A percentile compares a stretch with the other conserved stretches of the same genome.
phyloP scores from a whole-genome alignment of 1,284 basidiomycete species.

The Trichosporon ovoides region DNA sequence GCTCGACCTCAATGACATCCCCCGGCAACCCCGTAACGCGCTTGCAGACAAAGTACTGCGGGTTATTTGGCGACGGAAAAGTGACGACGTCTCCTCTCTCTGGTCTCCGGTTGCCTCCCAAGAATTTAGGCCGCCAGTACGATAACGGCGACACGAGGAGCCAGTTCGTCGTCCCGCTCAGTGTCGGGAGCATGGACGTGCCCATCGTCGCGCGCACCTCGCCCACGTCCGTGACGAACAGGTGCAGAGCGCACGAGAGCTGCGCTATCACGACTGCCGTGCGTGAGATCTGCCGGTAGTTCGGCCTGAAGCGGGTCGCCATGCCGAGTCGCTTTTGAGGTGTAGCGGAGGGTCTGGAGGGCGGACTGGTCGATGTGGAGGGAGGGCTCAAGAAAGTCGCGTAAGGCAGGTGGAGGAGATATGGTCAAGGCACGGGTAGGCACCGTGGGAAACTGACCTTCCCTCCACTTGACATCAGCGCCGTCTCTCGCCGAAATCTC shows the following conservation, averaged over 20 bases:
- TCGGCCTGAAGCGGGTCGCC: too few species aligned
- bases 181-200: conserved; percentile 83
- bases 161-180: conserved; percentile 36
- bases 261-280: not conserved
- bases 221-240: conserved; percentile 34
- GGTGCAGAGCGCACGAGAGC: conserved; percentile 24
- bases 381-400: too few species aligned
- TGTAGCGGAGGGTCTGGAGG: too few species aligned
- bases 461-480: too few species aligned
- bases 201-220: conserved; percentile 52
- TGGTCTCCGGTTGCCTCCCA: conserved; percentile 36
- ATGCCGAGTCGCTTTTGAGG: too few species aligned
- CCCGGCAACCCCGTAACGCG: conserved; percentile 85
- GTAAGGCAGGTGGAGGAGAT: too few species aligned
- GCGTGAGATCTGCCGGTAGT: too few species aligned
- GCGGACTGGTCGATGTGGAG: too few species aligned
- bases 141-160: conserved; percentile 55
- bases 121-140: conserved; percentile 30
- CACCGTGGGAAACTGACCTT: too few species aligned
- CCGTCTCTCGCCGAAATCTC: too few species aligned
- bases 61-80: conserved; percentile 67
- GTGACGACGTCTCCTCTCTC: conserved; percentile 76
- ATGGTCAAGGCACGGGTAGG: not conserved
- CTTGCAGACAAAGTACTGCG: conserved; percentile 69
- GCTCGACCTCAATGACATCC: conserved; percentile 80